phyloP scores from a whole-genome alignment of 495 filamentous ascomycete species.

The Podospora sp. region DNA sequence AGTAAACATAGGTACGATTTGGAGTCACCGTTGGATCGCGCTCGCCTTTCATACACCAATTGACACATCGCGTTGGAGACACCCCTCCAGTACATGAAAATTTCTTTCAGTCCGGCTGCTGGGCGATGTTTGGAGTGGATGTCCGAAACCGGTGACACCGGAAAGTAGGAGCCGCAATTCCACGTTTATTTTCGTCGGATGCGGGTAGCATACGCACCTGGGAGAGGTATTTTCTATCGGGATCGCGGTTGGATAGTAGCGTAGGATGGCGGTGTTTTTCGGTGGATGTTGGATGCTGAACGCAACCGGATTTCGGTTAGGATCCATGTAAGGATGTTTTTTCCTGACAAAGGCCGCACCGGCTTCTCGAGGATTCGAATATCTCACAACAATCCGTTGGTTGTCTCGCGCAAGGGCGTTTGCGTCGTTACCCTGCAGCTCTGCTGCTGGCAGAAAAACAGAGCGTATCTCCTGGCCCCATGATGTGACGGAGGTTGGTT shows the following conservation, averaged over 20 bases:
- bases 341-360: background rate
- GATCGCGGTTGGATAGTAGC: background rate
- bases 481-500: too few species aligned
- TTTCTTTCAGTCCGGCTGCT: constrained; percentile 9
- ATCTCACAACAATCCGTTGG: too few species aligned
- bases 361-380: too few species aligned
- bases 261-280: background rate
- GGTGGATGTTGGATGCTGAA: background rate
- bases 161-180: background rate
- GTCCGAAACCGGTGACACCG: constrained; percentile 6
- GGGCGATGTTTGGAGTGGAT: background rate
- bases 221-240: background rate
- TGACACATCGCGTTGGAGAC: constrained; percentile 10
- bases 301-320: background rate
- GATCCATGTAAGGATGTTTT: background rate
- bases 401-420: too few species aligned
- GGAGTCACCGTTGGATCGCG: constrained; percentile 13
- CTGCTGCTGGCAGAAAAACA: too few species aligned
- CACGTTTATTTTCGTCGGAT: background rate
- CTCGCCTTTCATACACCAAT: constrained; percentile 9
- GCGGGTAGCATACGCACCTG: background rate
- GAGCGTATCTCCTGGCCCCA: too few species aligned
- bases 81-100: background rate
- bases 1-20: background rate
- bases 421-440: too few species aligned